These are phyloP conservation scores for Amesomyces nigricolor DNA, from an alignment of 2,329 filamentous ascomycete genomes.

Conservation along the genomic window DNA sequence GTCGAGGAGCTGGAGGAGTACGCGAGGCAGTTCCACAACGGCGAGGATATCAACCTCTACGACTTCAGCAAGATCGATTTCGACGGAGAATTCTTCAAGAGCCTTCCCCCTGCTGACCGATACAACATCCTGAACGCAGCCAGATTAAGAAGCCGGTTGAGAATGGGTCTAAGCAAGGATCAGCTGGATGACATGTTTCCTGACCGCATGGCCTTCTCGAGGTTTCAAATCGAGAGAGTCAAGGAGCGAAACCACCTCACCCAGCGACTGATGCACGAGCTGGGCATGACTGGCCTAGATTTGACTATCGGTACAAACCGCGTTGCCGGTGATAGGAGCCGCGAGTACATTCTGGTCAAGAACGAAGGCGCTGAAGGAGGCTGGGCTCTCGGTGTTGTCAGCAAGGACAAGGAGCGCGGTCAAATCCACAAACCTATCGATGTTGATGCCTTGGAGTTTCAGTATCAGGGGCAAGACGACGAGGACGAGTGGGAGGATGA, in stretches of 20 bases:
- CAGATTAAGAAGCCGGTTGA: slow-evolving; percentile 74
- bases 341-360: slow-evolving; percentile 93
- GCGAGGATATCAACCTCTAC: slow-evolving; percentile 86
- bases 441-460: slow-evolving; percentile 63
- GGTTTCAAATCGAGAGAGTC: slow-evolving; percentile 92
- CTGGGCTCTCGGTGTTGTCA: slow-evolving; percentile 92
- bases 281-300: slow-evolving; percentile 78
- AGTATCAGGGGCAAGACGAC: slow-evolving; percentile 50
- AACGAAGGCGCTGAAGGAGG: slow-evolving; percentile 93
- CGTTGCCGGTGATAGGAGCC: slow-evolving; percentile 77
- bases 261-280: slow-evolving; percentile 88
- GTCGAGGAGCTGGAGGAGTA: slow-evolving; percentile 92
- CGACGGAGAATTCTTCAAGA: slow-evolving; percentile 90
- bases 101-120: slow-evolving; percentile 78
- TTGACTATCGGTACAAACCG: slow-evolving; percentile 61
- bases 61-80: slow-evolving; percentile 99
- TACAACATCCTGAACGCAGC: slow-evolving; percentile 98
- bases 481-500: slow-evolving; percentile 66
- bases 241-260: slow-evolving; percentile 90
- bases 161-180: slow-evolving; percentile 96
- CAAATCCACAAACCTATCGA: slow-evolving; percentile 86
- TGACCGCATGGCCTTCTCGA: slow-evolving; percentile 93
- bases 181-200: slow-evolving; percentile 96
- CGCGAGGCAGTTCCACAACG: slow-evolving; percentile 82
- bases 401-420: slow-evolving; percentile 72